Conservation (phyloP, 1,284 basidiomycete genomes). For the Mycena citricolor region DNA sequence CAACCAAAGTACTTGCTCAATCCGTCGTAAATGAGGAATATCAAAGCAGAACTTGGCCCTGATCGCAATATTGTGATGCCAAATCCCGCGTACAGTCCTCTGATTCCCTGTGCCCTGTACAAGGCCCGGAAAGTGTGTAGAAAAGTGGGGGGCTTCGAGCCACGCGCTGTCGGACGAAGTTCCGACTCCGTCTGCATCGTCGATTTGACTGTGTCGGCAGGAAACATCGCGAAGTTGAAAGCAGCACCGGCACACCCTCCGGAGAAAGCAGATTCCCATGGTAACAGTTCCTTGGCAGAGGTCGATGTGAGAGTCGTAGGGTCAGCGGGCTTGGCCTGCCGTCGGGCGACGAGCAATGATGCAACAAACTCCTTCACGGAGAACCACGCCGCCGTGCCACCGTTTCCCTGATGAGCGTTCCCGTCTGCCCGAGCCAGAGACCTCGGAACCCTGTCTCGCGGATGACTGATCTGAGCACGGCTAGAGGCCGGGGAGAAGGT, state of each 20-base stretch:
- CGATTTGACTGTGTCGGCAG: constrained; percentile 87
- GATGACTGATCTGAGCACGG: constrained; percentile 66
- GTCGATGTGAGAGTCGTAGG: constrained; percentile 21
- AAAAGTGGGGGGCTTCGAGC: constrained; percentile 46
- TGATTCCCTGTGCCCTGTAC: constrained; percentile 70
- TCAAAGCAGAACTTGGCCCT: constrained; percentile 81
- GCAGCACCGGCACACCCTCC: constrained; percentile 81
- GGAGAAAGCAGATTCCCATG: constrained; percentile 75
- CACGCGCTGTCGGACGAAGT: constrained; percentile 42
- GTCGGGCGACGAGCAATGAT: constrained; percentile 51
- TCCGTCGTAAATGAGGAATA: constrained; percentile 81
- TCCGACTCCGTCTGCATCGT: constrained; percentile 88
- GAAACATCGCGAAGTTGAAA: constrained; percentile 82
- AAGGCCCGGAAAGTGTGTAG: constrained; percentile 67
- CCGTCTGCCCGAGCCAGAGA: constrained; percentile 87
- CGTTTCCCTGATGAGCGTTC: constrained; percentile 87
- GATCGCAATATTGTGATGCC: constrained; percentile 82
- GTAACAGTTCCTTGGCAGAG: constrained; percentile 47
- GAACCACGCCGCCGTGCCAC: constrained; percentile 88
- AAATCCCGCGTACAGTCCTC: constrained; percentile 83
- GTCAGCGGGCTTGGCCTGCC: constrained; percentile 12
- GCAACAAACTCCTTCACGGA: constrained; percentile 78
- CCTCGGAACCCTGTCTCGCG: constrained; percentile 70
- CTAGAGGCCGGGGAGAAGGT: constrained; percentile 63
- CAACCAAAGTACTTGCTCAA: constrained; percentile 54